phyloP scores from a whole-genome alignment of 2,329 filamentous ascomycete genomes.

The Aspergillus novofumigatus region DNA sequence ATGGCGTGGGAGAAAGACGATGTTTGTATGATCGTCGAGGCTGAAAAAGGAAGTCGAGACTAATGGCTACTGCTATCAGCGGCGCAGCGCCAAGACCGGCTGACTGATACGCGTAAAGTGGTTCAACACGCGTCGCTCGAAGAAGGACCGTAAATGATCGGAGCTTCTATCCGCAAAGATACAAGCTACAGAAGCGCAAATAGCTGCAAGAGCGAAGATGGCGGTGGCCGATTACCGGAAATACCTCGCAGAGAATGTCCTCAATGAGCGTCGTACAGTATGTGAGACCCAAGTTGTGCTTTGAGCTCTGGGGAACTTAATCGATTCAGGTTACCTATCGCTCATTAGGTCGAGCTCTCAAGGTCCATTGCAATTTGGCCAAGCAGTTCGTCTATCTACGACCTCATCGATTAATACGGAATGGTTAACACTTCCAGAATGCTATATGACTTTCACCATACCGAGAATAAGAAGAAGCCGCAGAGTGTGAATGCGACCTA shows the following conservation, averaged over 20 bases:
- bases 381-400: conserved; percentile 67
- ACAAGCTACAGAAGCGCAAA: not conserved
- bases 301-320: not conserved
- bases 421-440: conserved; percentile 54
- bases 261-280: conserved; percentile 72
- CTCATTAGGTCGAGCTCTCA: conserved; percentile 72
- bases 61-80: not conserved
- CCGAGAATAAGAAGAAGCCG: conserved; percentile 70
- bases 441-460: conserved; percentile 78
- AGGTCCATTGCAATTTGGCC: conserved; percentile 78
- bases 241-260: conserved; percentile 69
- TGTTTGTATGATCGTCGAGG: not conserved
- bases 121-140: conserved; percentile 29
- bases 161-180: not conserved
- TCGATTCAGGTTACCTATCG: conserved; percentile 74
- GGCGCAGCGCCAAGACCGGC: conserved; percentile 32
- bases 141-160: not conserved
- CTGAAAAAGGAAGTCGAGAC: conserved; percentile 7
- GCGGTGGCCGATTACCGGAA: conserved; percentile 56
- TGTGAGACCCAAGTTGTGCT: conserved; percentile 22
- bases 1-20: not conserved
- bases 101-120: conserved; percentile 44
- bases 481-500: conserved; percentile 88
- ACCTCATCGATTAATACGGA: not conserved
- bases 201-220: conserved; percentile 26